Evolutionary conservation across 1,139 yeast genomes (phyloP).

Genomic region (Sugiyamaella pinicola): DNA sequence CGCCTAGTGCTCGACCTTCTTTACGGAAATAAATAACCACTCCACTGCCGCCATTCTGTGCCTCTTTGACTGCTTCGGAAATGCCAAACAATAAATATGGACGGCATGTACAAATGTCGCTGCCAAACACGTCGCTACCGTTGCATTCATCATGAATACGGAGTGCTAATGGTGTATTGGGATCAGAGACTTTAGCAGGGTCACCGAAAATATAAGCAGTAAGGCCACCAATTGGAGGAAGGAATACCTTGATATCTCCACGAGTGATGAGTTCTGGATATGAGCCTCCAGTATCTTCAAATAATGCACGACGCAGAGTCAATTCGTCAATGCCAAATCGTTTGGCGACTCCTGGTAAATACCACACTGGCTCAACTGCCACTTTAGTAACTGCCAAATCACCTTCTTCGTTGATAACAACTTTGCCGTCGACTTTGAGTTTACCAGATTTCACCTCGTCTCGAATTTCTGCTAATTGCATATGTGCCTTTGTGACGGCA

Average conservation of each 20-base stretch:
- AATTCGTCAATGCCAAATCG: slow-evolving; percentile 57
- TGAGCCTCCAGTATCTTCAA: slow-evolving; percentile 66
- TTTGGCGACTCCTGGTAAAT: slow-evolving; percentile 63
- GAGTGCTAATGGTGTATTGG: slow-evolving; percentile 52
- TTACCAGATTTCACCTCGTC: slow-evolving; percentile 56
- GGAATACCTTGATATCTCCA: slow-evolving; percentile 60
- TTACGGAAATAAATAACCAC: slow-evolving; percentile 62
- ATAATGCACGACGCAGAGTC: slow-evolving; percentile 57
- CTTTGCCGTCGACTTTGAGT: slow-evolving; percentile 56
- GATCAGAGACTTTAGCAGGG: slow-evolving; percentile 54
- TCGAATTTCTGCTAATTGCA: slow-evolving; percentile 58
- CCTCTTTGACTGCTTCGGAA: slow-evolving; percentile 63
- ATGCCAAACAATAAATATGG: slow-evolving; percentile 64
- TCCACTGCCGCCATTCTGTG: slow-evolving; percentile 63
- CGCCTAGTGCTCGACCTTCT: slow-evolving; percentile 67
- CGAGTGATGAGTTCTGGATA: slow-evolving; percentile 65
- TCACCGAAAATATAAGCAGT: slow-evolving; percentile 65
- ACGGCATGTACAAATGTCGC: slow-evolving; percentile 66
- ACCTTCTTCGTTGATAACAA: slow-evolving; percentile 58
- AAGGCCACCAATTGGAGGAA: slow-evolving; percentile 66
- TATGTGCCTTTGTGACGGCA: slow-evolving; percentile 62
- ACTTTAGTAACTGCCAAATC: slow-evolving; percentile 61
- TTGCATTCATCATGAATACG: slow-evolving; percentile 68
- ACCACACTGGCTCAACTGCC: slow-evolving; percentile 70
- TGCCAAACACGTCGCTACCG: slow-evolving; percentile 66